phyloP scores from a whole-genome alignment of 2,329 filamentous ascomycete genomes.

The Calonectria pauciramosa region DNA sequence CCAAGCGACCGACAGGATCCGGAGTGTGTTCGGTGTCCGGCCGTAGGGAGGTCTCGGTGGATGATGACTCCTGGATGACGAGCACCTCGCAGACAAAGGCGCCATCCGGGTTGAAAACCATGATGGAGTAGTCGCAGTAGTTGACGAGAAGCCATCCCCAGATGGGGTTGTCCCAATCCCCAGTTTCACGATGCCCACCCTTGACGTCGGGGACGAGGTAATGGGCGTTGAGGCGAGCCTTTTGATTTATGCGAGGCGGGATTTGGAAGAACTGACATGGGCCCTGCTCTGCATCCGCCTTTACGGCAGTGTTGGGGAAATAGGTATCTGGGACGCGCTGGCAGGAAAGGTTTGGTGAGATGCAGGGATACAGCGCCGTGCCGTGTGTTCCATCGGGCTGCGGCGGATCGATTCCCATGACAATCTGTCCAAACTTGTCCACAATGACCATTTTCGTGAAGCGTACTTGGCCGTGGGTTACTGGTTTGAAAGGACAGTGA shows the following conservation, averaged over 20 bases:
- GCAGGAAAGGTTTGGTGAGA: neutral
- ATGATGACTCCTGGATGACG: neutral
- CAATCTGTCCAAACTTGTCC: neutral
- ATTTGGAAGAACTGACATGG: neutral
- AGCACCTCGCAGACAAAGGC: neutral
- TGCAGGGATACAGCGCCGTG: neutral
- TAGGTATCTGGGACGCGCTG: neutral
- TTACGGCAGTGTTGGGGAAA: neutral
- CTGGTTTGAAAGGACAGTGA: neutral
- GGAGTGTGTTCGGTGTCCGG: no score
- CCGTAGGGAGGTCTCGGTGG: no score
- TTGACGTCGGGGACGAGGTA: neutral
- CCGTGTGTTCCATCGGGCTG: neutral
- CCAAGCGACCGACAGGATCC: no score
- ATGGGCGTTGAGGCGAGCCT: neutral
- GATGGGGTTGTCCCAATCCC: neutral
- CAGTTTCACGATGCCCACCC: neutral
- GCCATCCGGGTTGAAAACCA: neutral
- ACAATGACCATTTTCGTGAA: neutral
- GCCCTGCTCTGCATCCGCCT: neutral
- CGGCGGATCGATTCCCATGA: neutral
- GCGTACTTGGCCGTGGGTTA: neutral
- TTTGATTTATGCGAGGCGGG: neutral
- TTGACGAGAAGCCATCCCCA: neutral
- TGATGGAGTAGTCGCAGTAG: neutral